Conservation (phyloP, 1,284 basidiomycete species). For the Puccinia sorghi region DNA sequence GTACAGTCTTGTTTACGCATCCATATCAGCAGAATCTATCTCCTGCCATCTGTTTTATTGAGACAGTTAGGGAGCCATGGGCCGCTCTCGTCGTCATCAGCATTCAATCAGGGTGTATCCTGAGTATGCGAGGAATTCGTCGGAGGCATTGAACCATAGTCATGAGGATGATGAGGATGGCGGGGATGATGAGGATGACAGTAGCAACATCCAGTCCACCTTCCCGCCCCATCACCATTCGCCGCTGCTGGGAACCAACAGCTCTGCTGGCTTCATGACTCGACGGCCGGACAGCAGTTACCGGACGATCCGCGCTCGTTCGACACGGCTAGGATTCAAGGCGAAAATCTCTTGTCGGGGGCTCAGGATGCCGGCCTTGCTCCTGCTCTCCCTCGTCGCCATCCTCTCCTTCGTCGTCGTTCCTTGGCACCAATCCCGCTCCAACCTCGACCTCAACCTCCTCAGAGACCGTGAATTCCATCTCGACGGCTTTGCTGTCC, state of each 20-base stretch:
- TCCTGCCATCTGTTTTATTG: no score
- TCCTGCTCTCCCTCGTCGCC: slow-evolving; percentile 23
- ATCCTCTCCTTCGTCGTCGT: slow-evolving; percentile 35
- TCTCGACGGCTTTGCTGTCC: slow-evolving; percentile 16
- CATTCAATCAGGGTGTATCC: slow-evolving; percentile 13
- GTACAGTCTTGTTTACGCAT: no score
- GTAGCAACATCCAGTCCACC: background rate
- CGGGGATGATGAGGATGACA: background rate
- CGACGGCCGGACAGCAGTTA: background rate
- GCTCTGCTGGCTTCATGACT: background rate
- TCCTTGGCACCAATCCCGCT: slow-evolving; percentile 31
- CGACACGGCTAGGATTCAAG: slow-evolving; percentile 6
- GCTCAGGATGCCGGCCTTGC: slow-evolving; percentile 22
- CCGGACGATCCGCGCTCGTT: background rate
- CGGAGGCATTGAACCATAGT: background rate
- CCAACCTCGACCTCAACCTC: slow-evolving; percentile 17
- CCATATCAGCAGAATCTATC: no score
- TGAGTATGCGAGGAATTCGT: slow-evolving; percentile 2
- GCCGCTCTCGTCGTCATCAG: slow-evolving; percentile 1
- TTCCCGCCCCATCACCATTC: slow-evolving; percentile 14
- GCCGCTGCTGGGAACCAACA: background rate
- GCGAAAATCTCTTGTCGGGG: slow-evolving; percentile 20
- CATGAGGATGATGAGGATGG: background rate
- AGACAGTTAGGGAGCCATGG: background rate
- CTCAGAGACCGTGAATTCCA: slow-evolving; percentile 21